Evolutionary conservation across 192 early-diverging fungal species (phyloP), one percentile per base, ranked within the genome.

Genomic region (Rhizoclosmatium globosum): DNA sequence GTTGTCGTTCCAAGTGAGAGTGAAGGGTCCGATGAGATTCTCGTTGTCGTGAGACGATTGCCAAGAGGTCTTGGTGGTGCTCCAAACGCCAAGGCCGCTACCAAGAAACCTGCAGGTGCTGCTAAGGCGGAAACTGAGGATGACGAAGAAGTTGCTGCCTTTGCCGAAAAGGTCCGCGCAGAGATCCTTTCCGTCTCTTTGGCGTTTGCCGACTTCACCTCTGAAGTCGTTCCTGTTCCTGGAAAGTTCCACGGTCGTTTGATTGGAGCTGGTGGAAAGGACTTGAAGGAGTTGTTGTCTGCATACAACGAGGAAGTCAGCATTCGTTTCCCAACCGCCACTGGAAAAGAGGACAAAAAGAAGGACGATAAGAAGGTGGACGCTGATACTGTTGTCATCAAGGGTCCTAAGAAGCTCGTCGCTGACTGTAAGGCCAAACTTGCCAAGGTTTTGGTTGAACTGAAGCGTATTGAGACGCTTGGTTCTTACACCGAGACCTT

Each of bases 351-450:
- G 48, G 86, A 72, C 59, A 74, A 66, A 47, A 84, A 84, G 76
- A 85, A 83, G 65, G 86, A 77, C 43, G 78, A 79, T 6, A 77
- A 76, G 31, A 77, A 82, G 50, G 62, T 74, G 39, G 83, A 84
- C 7, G 77, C 84, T 11, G 69, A 93, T 71, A 86, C 90, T 4
- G 87, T 98, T 59, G 86, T 93, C 46, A 88, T 98, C 80, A 89
- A 91, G 70, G 98, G 98, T 44, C 92, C 92, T 9, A 89, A 86
- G 62, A 90, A 89, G 15, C 93, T 94, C 21, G 98, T 95, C 1
- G 90, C 91, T 4, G 91, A 91, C 38, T 91, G 92, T 7, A 87
- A 88, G 38, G 84, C 79, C 15, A 92, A 94, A 81, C 85, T 99
- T 59, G 74, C 83, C 1, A 88, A 90, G 44, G 81, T 93, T 17